These are phyloP conservation scores for Beauveria sp. DNA, from an alignment of 2,329 filamentous ascomycete species.

Conservation along the genomic window DNA sequence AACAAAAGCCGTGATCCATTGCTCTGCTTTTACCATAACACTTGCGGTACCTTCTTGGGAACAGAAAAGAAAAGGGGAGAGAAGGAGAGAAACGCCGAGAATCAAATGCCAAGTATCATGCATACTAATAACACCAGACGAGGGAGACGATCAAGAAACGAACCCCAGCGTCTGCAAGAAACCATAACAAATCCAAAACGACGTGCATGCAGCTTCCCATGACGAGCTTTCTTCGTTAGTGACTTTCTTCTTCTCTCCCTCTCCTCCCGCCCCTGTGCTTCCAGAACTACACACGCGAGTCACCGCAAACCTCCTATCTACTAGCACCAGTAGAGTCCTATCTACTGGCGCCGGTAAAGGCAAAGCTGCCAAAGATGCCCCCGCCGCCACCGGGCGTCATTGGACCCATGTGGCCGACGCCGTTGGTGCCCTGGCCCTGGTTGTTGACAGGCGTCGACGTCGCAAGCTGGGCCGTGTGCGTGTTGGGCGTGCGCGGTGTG, in stretches of 20 bases:
- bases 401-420: slow-evolving; percentile 52
- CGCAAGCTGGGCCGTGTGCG: slow-evolving; percentile 43
- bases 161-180: neutral
- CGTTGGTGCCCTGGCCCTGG: slow-evolving; percentile 44
- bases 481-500: slow-evolving; percentile 61
- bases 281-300: neutral
- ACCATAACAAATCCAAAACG: neutral
- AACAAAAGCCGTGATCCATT: no score
- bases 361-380: slow-evolving; percentile 70
- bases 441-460: slow-evolving; percentile 42
- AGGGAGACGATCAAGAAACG: neutral
- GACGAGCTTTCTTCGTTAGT: neutral
- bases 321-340: slow-evolving; percentile 14
- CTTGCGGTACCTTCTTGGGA: no score
- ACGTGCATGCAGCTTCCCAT: neutral
- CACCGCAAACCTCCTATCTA: neutral
- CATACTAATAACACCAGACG: no score
- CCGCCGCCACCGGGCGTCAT: slow-evolving; percentile 73
- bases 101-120: no score
- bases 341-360: slow-evolving; percentile 37
- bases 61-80: no score
- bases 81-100: no score
- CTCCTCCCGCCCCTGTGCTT: neutral
- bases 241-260: neutral
- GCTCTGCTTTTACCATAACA: no score